Conservation (phyloP, 116 monocot species). For the Posidonia oceanica region DNA sequence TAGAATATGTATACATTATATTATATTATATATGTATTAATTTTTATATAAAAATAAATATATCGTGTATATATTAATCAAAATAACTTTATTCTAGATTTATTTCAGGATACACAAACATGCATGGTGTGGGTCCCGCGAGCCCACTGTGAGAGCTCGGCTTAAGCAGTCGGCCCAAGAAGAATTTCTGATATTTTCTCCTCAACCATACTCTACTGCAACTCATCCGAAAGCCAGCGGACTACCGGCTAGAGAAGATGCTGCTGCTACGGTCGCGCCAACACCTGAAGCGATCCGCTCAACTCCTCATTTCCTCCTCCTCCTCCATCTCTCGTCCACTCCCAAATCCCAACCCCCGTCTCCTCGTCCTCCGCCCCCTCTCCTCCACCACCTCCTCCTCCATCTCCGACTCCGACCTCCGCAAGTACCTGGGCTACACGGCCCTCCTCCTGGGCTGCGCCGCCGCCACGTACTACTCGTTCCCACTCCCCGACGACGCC, state of each 20-base stretch:
- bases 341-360: slow-evolving; percentile 4
- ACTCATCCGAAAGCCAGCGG: not conserved
- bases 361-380: slow-evolving; percentile 14
- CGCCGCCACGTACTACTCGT: slow-evolving; percentile 90
- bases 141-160: too few species aligned
- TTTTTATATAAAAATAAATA: too few species aligned
- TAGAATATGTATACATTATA: too few species aligned
- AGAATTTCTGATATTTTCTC: not conserved
- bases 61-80: too few species aligned
- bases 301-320: slow-evolving; percentile 11
- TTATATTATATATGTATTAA: too few species aligned
- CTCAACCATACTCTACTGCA: not conserved
- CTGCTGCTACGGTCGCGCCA: slow-evolving; percentile 8
- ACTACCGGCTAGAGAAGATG: not conserved
- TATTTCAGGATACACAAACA: too few species aligned
- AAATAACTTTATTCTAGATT: too few species aligned
- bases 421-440: slow-evolving; percentile 79
- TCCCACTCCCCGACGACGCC: slow-evolving; percentile 59
- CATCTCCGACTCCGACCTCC: slow-evolving; percentile 54
- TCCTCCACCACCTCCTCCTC: slow-evolving; percentile 18
- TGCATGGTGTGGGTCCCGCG: too few species aligned
- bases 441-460: slow-evolving; percentile 70
- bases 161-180: too few species aligned
- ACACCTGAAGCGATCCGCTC: slow-evolving; percentile 1
- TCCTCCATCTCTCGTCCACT: not conserved